Percentiles rank a stretch among this genome's conserved stretches.
Conservation (phyloP, 805 yeast genomes). For the Candida nemodendra region DNA sequence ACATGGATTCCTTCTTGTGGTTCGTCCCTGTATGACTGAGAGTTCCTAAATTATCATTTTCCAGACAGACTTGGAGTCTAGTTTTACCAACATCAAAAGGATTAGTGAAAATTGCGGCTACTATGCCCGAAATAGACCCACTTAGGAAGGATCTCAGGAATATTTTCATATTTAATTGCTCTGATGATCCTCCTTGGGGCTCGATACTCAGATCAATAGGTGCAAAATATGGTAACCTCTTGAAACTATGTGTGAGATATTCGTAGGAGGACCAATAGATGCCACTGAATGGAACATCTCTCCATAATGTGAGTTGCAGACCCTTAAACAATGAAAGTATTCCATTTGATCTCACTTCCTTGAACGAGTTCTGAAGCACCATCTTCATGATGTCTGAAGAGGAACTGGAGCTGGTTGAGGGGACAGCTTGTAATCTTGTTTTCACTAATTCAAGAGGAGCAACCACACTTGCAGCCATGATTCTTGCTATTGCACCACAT, state of each 20-base stretch:
- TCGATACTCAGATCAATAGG: constrained; percentile 28
- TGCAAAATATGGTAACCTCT: constrained; percentile 23
- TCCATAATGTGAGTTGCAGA: constrained; percentile 82
- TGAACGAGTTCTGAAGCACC: constrained; percentile 31
- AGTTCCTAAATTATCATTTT: constrained; percentile 21
- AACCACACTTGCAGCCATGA: constrained; percentile 77
- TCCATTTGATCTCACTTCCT: constrained; percentile 57
- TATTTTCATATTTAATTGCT: constrained; percentile 31
- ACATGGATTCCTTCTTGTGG: constrained; percentile 52
- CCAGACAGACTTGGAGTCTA: constrained; percentile 69
- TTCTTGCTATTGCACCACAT: constrained; percentile 84
- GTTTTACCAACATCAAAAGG: too few relatives aligned
- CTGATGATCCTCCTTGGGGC: constrained; percentile 11
- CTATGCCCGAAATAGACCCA: constrained; percentile 80
- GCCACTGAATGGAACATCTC: constrained; percentile 97
- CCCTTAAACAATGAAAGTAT: constrained; percentile 74
- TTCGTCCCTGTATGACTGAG: constrained; percentile 7
- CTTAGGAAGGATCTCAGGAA: constrained; percentile 68
- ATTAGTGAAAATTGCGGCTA: constrained; percentile 85
- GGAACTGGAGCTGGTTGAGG: constrained; percentile 38
- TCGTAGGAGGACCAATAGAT: constrained; percentile 93
- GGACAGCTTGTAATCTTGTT: constrained; percentile 89
- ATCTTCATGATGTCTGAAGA: constrained; percentile 48
- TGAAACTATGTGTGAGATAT: constrained; percentile 33
- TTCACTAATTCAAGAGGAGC: constrained; percentile 86